Percentiles rank a stretch among this genome's conserved stretches.
Conservation (phyloP, 768 basidiomycete species). For the Collybiopsis confluens region DNA sequence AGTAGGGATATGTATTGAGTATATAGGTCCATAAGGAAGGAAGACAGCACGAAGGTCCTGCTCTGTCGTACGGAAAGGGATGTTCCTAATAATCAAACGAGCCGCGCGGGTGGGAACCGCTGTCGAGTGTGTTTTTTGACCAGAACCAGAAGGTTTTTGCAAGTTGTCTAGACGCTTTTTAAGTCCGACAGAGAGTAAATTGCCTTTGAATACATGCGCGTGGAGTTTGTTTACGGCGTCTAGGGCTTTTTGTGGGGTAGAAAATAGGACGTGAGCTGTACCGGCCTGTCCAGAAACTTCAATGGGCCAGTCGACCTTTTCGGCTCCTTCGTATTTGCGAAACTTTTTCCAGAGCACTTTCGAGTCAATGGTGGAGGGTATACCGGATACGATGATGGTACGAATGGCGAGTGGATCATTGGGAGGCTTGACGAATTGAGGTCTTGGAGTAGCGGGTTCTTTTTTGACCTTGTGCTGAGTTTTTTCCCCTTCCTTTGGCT, state of each 20-base stretch:
- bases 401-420: slow-evolving; percentile 81
- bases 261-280: slow-evolving; percentile 74
- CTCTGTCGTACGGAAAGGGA: slow-evolving; percentile 79
- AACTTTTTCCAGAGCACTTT: slow-evolving; percentile 83
- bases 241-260: slow-evolving; percentile 59
- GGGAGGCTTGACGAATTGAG: slow-evolving; percentile 27
- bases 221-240: slow-evolving; percentile 79
- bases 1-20: slow-evolving; percentile 78
- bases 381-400: slow-evolving; percentile 74
- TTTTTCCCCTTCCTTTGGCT: slow-evolving; percentile 43
- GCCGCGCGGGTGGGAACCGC: slow-evolving; percentile 64
- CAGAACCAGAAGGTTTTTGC: slow-evolving; percentile 35
- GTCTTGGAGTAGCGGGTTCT: slow-evolving; percentile 33
- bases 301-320: slow-evolving; percentile 68
- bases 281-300: slow-evolving; percentile 43
- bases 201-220: slow-evolving; percentile 89
- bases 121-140: slow-evolving; percentile 26
- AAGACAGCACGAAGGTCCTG: slow-evolving; percentile 84
- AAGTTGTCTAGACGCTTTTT: slow-evolving; percentile 80
- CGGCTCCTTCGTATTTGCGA: slow-evolving; percentile 73
- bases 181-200: slow-evolving; percentile 77
- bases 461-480: slow-evolving; percentile 33
- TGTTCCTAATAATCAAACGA: slow-evolving; percentile 87
- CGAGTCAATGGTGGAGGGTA: slow-evolving; percentile 57
- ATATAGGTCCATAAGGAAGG: slow-evolving; percentile 81